A percentile compares a stretch with the other conserved stretches of the same genome.
Conservation (phyloP, 352 stramenopile genomes). For the Globisporangium irregulare region DNA sequence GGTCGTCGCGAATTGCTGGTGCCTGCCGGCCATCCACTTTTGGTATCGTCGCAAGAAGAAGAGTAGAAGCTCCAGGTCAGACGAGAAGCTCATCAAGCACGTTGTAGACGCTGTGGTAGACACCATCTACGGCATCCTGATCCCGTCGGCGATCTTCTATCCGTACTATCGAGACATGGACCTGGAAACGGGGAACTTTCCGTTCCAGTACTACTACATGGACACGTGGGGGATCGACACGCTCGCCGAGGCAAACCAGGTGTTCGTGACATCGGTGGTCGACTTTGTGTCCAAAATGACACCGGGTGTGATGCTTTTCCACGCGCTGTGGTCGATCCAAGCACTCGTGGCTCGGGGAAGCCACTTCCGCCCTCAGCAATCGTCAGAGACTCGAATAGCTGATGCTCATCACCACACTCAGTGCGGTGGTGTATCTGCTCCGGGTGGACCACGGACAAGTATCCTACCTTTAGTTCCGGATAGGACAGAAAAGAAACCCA, state of each 20-base stretch:
- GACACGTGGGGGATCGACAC: neutral
- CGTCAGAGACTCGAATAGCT: neutral
- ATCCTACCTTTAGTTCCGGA: neutral
- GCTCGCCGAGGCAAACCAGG: neutral
- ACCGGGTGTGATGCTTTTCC: neutral
- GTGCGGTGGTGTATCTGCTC: neutral
- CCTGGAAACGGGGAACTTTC: neutral
- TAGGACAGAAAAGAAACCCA: neutral
- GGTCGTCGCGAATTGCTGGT: conserved; percentile 24
- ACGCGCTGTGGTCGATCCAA: neutral
- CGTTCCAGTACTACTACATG: neutral
- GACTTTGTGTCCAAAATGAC: neutral
- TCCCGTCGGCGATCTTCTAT: neutral
- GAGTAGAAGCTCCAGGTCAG: neutral
- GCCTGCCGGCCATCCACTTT: conserved; percentile 14
- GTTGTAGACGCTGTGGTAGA: neutral
- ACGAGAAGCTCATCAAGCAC: neutral
- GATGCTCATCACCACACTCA: neutral
- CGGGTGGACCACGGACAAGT: neutral
- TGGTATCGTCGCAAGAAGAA: neutral
- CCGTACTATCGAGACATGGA: neutral
- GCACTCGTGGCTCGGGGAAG: neutral
- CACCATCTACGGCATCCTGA: neutral
- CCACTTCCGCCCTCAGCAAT: neutral
- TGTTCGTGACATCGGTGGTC: neutral